These are phyloP conservation scores for Anthracocystis panici-leucophaei DNA, from an alignment of 1,284 basidiomycete genomes.

Conservation along the genomic window DNA sequence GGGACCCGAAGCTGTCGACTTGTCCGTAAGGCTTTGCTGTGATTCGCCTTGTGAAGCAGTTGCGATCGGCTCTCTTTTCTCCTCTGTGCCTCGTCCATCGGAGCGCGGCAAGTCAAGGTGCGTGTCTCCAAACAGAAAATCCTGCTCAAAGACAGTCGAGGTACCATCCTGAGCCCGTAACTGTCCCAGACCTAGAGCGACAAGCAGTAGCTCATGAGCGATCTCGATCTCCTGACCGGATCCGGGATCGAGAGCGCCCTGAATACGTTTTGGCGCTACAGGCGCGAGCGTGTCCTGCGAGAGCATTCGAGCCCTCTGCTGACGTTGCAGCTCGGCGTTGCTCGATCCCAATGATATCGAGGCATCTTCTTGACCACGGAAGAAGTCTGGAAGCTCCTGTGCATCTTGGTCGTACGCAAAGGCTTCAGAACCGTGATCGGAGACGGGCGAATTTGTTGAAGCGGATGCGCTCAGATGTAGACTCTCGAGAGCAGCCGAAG, in stretches of 20 bases:
- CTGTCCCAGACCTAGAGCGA: conserved; percentile 62
- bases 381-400: conserved; percentile 45
- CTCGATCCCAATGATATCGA: not conserved
- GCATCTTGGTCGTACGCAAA: conserved; percentile 57
- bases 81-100: conserved; percentile 1
- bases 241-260: conserved; percentile 40
- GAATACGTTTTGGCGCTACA: conserved; percentile 23
- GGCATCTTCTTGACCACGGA: conserved; percentile 9
- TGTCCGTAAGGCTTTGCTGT: not conserved
- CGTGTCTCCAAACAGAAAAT: conserved; percentile 56
- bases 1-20: not conserved
- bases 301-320: conserved; percentile 22
- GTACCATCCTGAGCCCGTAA: conserved; percentile 57
- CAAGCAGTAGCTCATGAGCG: conserved; percentile 56
- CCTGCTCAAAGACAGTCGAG: conserved; percentile 60
- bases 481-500: conserved; percentile 18
- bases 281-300: conserved; percentile 16
- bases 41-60: not conserved
- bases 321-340: conserved; percentile 14
- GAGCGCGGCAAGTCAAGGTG: conserved; percentile 26
- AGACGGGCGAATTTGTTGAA: conserved; percentile 10
- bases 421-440: conserved; percentile 25
- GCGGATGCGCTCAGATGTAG: conserved; percentile 18
- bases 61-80: not conserved
- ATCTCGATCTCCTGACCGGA: conserved; percentile 52